Evolutionary conservation across 169 alveolate species (phyloP).

Genomic region (Plasmodium reichenowi): DNA sequence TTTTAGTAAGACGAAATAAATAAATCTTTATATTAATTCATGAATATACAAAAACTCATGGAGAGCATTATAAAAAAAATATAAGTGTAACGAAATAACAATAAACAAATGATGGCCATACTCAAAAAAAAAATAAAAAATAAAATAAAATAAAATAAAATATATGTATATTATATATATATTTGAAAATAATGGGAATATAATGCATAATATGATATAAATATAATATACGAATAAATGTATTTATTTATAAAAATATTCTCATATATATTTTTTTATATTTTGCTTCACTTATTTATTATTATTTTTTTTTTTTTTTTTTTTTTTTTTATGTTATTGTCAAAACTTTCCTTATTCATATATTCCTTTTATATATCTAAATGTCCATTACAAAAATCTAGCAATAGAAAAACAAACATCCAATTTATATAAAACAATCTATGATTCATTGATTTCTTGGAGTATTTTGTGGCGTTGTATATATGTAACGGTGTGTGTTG

Average conservation of each 20-base stretch:
- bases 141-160: conserved; percentile 18
- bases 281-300: background rate
- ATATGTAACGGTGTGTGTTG: conserved; percentile 66
- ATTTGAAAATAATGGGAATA: no score
- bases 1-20: background rate
- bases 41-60: no score
- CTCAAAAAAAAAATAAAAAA: conserved; percentile 26
- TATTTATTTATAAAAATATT: background rate
- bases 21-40: background rate
- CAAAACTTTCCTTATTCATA: no score
- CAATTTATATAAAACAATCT: conserved; percentile 84
- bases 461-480: conserved; percentile 81
- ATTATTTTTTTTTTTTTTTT: conserved; percentile 30
- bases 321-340: background rate
- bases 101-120: no score
- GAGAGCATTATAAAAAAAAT: no score
- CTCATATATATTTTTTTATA: background rate
- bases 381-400: conserved; percentile 79
- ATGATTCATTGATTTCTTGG: conserved; percentile 85
- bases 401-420: conserved; percentile 80
- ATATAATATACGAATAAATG: background rate
- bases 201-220: conserved; percentile 33
- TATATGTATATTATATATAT: no score
- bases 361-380: conserved; percentile 72
- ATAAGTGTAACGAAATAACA: no score